A percentile compares a stretch with the other conserved stretches of the same genome.
These are phyloP conservation scores for Metarhizium robertsii DNA, from an alignment of 2,329 filamentous ascomycete species.

Conservation along the genomic window DNA sequence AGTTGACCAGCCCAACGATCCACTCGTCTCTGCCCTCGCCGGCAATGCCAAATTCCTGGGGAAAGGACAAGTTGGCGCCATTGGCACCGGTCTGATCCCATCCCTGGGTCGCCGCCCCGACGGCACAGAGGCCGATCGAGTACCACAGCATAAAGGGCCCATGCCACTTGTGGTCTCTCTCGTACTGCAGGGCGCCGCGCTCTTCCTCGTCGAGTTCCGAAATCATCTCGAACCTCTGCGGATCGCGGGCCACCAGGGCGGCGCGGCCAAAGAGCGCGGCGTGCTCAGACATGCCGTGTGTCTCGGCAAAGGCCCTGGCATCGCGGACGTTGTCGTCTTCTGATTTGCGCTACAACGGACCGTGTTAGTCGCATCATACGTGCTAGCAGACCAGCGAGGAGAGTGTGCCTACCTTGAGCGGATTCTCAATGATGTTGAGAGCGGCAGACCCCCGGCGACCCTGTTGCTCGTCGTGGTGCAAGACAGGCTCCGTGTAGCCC, in stretches of 20 bases:
- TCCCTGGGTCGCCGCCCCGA: conserved; percentile 47
- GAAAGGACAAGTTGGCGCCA: conserved; percentile 51
- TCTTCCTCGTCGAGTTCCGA: conserved; percentile 15
- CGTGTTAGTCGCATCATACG: neutral
- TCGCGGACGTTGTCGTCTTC: conserved; percentile 18
- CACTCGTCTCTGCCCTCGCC: conserved; percentile 33
- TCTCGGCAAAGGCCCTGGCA: conserved; percentile 38
- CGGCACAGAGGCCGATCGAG: conserved; percentile 41
- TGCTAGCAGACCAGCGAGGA: neutral
- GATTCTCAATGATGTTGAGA: conserved; percentile 23
- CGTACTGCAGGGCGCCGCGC: conserved; percentile 23
- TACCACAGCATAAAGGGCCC: conserved; percentile 29
- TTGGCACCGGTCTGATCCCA: conserved; percentile 56
- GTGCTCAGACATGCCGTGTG: conserved; percentile 36
- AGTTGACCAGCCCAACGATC: conserved; percentile 20
- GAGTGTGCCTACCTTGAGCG: conserved; percentile 16
- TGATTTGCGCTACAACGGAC: conserved; percentile 14
- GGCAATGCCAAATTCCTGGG: conserved; percentile 27
- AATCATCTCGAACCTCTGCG: conserved; percentile 11
- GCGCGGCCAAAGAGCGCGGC: conserved; percentile 25
- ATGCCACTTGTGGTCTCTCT: conserved; percentile 49
- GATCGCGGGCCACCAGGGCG: conserved; percentile 19
- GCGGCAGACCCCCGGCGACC: conserved; percentile 16
- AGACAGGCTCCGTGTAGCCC: conserved; percentile 6
- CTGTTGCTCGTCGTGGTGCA: neutral